Conservation (phyloP, 805 yeast genomes). For the Tetrapisispora namnaoensis region DNA sequence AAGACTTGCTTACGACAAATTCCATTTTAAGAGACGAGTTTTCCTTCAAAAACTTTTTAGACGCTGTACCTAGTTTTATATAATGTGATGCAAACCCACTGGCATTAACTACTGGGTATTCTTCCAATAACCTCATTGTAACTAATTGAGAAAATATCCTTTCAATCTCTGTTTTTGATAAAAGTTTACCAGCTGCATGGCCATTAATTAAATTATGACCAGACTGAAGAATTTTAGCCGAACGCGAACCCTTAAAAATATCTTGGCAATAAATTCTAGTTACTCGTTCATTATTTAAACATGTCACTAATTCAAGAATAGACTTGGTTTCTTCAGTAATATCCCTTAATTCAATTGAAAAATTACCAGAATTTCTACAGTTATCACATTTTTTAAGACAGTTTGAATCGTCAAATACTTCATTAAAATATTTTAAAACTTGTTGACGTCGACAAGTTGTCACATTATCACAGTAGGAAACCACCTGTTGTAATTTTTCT, state of each 20-base stretch:
- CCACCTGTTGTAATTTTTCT: slow-evolving; percentile 69
- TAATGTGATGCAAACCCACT: slow-evolving; percentile 81
- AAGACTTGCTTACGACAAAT: slow-evolving; percentile 31
- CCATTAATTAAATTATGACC: slow-evolving; percentile 51
- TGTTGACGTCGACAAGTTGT: slow-evolving; percentile 88
- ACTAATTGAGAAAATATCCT: slow-evolving; percentile 72
- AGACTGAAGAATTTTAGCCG: slow-evolving; percentile 47
- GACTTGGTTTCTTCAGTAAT: slow-evolving; percentile 55
- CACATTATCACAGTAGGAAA: slow-evolving; percentile 84
- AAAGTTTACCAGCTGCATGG: slow-evolving; percentile 61
- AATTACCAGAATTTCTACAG: slow-evolving; percentile 43
- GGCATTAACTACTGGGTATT: slow-evolving; percentile 61
- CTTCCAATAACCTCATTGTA: slow-evolving; percentile 54
- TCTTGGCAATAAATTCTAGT: slow-evolving; percentile 80
- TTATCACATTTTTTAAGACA: slow-evolving; percentile 82
- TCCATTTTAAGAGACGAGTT: slow-evolving; percentile 39
- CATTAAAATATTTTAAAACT: slow-evolving; percentile 87
- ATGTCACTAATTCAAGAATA: slow-evolving; percentile 49
- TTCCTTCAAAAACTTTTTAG: slow-evolving; percentile 39
- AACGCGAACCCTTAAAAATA: slow-evolving; percentile 64
- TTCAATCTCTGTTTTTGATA: slow-evolving; percentile 63
- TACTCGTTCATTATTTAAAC: slow-evolving; percentile 49
- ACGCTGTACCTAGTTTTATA: slow-evolving; percentile 49
- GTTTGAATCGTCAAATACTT: slow-evolving; percentile 53
- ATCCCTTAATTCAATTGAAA: slow-evolving; percentile 47